Base-by-base conservation (phyloP, 2,329 filamentous ascomycete genomes). In the Apiospora malaysiana region DNA sequence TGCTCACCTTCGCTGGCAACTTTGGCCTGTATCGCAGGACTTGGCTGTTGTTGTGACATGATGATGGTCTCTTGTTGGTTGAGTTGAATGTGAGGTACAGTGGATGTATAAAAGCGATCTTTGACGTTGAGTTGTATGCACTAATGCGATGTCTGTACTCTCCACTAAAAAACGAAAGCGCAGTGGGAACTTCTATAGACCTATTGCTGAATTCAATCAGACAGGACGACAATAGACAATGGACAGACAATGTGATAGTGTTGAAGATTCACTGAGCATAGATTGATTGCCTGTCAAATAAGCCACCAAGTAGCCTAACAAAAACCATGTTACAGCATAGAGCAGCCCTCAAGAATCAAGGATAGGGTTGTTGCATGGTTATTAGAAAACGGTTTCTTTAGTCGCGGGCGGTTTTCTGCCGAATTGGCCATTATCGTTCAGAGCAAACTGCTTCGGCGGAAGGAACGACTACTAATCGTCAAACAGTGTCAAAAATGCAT, bases 1-100 rank as follows among this genome's bases (percentile, higher is more conserved):
- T 63, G 66, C 68, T 73, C 79, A 81, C 82, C 79, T 70, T 81
- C 78, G 49, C 79, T 79, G 46, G 78, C 78, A 66, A 82, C 77
- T 69, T 78, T 81, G 46, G 78, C 75, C 71, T 81, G 77, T 8
- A 74, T 76, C n/a, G 79, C 77, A 56, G 71, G 32, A 23, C 32
- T 70, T 40, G 75, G 75, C 18, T 76, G 71, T 21, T 76, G 71
- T 9, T 63, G 56, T 45, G 76, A 73, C 76, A 77, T 77, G 45
- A 32, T 70, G 56, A 2, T 18, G 40, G n/a, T 46, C n/a, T 66
- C 4, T 4, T 21, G 23, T 68, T n/a, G 18, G 40, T 43, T 45
- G 65, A 27, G 65, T 67, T 12, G 65, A 18, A 40, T 8, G 51
- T 56, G 25, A 56, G 8, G 49, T 56, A 32, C 42, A 4, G 42